A percentile compares a stretch with the other conserved stretches of the same genome.
Evolutionary conservation across 2,329 filamentous ascomycete genomes (phyloP).

Genomic region (Fonsecaea pedrosoi): DNA sequence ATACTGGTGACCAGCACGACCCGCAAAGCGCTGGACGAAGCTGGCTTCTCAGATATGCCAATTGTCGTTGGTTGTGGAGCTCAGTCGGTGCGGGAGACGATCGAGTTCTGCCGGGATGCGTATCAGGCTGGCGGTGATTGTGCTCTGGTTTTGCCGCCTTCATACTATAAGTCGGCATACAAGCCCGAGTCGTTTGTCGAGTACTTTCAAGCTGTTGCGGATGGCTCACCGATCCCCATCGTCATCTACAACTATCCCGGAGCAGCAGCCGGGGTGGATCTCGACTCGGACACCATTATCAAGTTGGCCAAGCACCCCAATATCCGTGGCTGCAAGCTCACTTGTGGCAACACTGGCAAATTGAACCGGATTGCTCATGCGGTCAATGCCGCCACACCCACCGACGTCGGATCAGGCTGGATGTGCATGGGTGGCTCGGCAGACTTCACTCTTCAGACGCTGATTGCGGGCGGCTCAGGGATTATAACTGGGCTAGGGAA

Average conservation of each 20-base stretch:
- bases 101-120: slow-evolving; percentile 73
- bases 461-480: slow-evolving; percentile 73
- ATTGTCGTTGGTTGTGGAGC: slow-evolving; percentile 78
- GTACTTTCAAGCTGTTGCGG: slow-evolving; percentile 71
- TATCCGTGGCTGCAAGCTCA: slow-evolving; percentile 74
- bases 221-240: slow-evolving; percentile 66
- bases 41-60: slow-evolving; percentile 68
- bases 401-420: slow-evolving; percentile 66
- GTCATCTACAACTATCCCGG: slow-evolving; percentile 77
- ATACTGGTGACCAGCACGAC: slow-evolving; percentile 72
- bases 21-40: slow-evolving; percentile 70
- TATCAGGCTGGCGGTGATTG: slow-evolving; percentile 74
- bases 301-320: slow-evolving; percentile 65
- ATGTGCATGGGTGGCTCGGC: slow-evolving; percentile 74
- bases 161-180: slow-evolving; percentile 75
- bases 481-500: slow-evolving; percentile 76
- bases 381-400: slow-evolving; percentile 47
- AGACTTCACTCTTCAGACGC: slow-evolving; percentile 74
- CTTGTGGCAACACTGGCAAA: slow-evolving; percentile 77
- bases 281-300: slow-evolving; percentile 70
- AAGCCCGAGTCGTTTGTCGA: slow-evolving; percentile 64
- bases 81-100: slow-evolving; percentile 75
- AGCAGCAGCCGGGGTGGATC: slow-evolving; percentile 70
- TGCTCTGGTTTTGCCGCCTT: slow-evolving; percentile 75
- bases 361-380: slow-evolving; percentile 66